Evolutionary conservation across 768 basidiomycete species (phyloP), one percentile per base, ranked within the genome.

Genomic region (Glaciozyma antarctica): DNA sequence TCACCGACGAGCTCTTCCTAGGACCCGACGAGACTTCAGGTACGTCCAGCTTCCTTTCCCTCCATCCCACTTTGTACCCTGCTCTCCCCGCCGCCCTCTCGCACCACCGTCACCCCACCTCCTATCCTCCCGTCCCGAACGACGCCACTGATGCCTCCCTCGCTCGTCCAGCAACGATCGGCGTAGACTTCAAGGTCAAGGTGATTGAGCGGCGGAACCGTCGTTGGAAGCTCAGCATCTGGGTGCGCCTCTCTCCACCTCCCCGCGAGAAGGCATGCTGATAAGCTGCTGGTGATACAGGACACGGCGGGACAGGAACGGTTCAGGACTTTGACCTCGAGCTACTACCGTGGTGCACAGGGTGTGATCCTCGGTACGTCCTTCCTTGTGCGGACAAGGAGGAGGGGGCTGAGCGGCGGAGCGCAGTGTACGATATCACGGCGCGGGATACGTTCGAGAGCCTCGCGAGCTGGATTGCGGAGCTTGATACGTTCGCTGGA

Each of bases 301-400:
- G 90, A 95, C 72, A 94, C 91, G 0, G 90, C 92, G 58, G 94
- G 95, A 0, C 94, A 98, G 76, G 95, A 99, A 77, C 85, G 94
- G 8, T 99, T 97, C 75, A 52, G 73, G 10, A 95, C 93, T 5
- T 87, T 99, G 71, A 98, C 95, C 7, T 87, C 87, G 3, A 90
- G 88, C 13, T 99, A 98, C 73, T 99, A 98, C 74, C 83, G 95
- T 56, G 80, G 80, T 22, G 79, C 80, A 3, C 79, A 81, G 61
- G 80, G 80, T 15, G 79, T 81, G 56, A 75, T 81, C 24, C 75
- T 80, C 28, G 78, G 79, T 79, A 19, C 49, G 77, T 73, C 22
- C 30, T 28, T 30, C 28, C 19, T 24, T 26, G 22, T 16, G 13
- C n/a, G n/a, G n/a, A n/a, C n/a, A 30, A 32, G 28, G n/a, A 48